Evolutionary conservation across 371 early-diverging fungal species (phyloP), one percentile per base, ranked within the genome.

Genomic region (Nematocida ausubeli): DNA sequence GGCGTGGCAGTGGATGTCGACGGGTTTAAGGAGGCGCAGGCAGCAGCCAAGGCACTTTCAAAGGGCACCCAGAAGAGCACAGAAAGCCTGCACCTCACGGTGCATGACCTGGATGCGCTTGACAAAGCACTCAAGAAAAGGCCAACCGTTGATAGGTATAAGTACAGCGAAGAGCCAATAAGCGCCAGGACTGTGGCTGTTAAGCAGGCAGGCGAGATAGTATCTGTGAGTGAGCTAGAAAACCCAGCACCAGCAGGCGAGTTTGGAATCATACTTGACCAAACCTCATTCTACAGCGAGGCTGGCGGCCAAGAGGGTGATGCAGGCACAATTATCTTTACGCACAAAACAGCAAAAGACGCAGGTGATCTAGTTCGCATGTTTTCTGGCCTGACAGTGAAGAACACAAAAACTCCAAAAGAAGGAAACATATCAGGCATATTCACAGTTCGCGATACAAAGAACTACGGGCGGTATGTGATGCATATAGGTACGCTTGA

Each of bases 221-320:
- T 75, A 2, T 14, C 47, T 14, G 19, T 40, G 40, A 34, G 55
- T 2, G 9, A 64, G 2, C 4, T 34, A 12, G 12, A 12, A 2
- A 24, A 32, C 12, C 0, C 16, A 81, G 93, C 95, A 60, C 52
- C 14, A 3, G 42, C 2, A 19, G 34, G 34, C n/a, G 56, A 79
- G 55, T 68, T 78, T 39, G 83, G 81, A 75, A 86, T 97, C n/a
- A 85, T 97, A 70, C 89, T 94, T 55, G 95, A 97, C 87, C 89
- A 90, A 82, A 95, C 99, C 75, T 94, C 93, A 89, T 95, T 98
- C 82, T 99, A 98, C 85, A 93, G 94, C 52, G 99, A 98, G 87
- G 89, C 89, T 64, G 99, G 99, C 84, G 99, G 99, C 44, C 98
- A 99, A 86, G 91, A 92, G 82, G 93, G 90, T 81, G 99, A 99